Percentiles rank a stretch among this genome's conserved stretches.
These are phyloP conservation scores for Colletotrichum scovillei DNA, from an alignment of 2,329 filamentous ascomycete species.

Conservation along the genomic window DNA sequence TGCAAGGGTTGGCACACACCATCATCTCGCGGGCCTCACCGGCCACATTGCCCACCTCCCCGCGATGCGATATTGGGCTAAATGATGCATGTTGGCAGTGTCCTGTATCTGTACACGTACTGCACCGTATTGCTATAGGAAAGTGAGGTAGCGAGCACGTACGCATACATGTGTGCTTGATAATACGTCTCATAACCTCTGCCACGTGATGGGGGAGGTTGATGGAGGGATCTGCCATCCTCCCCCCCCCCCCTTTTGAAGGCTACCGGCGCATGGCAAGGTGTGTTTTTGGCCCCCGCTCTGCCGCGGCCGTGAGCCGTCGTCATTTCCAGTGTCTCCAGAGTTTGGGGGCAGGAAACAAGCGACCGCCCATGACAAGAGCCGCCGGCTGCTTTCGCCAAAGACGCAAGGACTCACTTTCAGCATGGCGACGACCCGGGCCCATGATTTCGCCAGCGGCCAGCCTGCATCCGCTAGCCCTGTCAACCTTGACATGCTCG, in stretches of 20 bases:
- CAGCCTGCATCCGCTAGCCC: slow-evolving; percentile 15
- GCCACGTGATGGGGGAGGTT: not conserved
- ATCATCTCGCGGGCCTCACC: slow-evolving; percentile 27
- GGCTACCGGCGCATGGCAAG: slow-evolving; percentile 34
- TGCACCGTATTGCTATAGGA: not conserved
- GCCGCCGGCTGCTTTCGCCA: slow-evolving; percentile 32
- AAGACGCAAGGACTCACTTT: not conserved
- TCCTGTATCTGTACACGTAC: not conserved
- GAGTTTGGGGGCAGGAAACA: slow-evolving; percentile 38
- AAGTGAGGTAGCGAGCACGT: not conserved
- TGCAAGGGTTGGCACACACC: slow-evolving; percentile 24
- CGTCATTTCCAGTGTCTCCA: slow-evolving; percentile 23
- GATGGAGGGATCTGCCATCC: not conserved
- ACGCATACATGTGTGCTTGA: not conserved
- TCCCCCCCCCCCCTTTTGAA: too few relatives aligned
- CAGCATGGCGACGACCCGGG: not conserved
- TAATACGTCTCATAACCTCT: not conserved
- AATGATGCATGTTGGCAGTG: slow-evolving; percentile 2
- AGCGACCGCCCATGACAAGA: slow-evolving; percentile 34
- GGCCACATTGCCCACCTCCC: not conserved
- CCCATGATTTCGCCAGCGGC: not conserved
- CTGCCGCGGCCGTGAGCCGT: slow-evolving; percentile 25
- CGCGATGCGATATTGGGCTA: slow-evolving; percentile 2
- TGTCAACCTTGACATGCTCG: slow-evolving; percentile 8
- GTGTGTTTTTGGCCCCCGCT: slow-evolving; percentile 35